These are phyloP conservation scores for Leccinum disarticulatum DNA, from an alignment of 768 basidiomycete genomes.

Conservation along the genomic window DNA sequence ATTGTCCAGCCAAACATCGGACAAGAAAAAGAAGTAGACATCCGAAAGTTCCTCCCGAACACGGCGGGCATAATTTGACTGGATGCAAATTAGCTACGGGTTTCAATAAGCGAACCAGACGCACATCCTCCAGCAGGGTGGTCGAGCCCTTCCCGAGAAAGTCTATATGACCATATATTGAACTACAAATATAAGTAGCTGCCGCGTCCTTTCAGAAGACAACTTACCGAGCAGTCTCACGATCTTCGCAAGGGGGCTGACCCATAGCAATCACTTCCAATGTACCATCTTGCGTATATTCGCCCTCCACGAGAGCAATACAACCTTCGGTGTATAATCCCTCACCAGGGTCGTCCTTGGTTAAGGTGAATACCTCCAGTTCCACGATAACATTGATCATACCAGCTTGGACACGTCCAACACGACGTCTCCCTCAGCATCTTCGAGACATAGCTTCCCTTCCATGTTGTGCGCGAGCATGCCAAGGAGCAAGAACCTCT, in stretches of 20 bases:
- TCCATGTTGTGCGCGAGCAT: slow-evolving; percentile 90
- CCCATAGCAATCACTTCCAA: slow-evolving; percentile 92
- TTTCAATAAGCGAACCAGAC: slow-evolving; percentile 22
- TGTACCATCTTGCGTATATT: slow-evolving; percentile 90
- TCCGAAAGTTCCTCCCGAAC: slow-evolving; percentile 70
- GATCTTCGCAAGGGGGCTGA: slow-evolving; percentile 93
- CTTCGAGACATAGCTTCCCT: slow-evolving; percentile 88
- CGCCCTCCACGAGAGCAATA: slow-evolving; percentile 93
- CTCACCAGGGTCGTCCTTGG: slow-evolving; percentile 84
- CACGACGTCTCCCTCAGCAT: slow-evolving; percentile 86
- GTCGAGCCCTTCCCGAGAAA: slow-evolving; percentile 95
- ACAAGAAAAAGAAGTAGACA: slow-evolving; percentile 87
- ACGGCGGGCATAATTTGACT: slow-evolving; percentile 64
- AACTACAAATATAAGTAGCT: slow-evolving; percentile 45
- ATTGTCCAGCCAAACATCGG: slow-evolving; percentile 95
- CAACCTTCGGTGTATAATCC: slow-evolving; percentile 96
- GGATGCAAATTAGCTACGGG: slow-evolving; percentile 6
- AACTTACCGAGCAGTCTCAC: slow-evolving; percentile 76
- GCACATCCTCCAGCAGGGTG: slow-evolving; percentile 86
- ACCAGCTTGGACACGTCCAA: slow-evolving; percentile 89
- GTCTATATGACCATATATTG: slow-evolving; percentile 94
- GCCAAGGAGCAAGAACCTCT: slow-evolving; percentile 90
- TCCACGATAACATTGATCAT: slow-evolving; percentile 7
- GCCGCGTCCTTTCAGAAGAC: not conserved
- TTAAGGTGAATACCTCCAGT: slow-evolving; percentile 16